Percentiles rank a stretch among this genome's conserved stretches.
phyloP scores from a whole-genome alignment of 192 early-diverging fungal species.

The Backusella mclennaniae region DNA sequence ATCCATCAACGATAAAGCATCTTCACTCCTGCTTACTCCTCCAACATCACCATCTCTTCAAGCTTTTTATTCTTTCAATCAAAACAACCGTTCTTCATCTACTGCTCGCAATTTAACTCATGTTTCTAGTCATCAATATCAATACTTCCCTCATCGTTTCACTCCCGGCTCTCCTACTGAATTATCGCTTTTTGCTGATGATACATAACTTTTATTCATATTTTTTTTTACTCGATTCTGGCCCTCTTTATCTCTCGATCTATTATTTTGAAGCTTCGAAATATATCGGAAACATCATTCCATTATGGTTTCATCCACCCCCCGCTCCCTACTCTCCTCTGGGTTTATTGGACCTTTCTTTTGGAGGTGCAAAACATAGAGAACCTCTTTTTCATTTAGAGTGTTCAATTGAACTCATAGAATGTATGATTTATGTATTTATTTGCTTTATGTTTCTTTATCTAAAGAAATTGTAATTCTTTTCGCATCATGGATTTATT shows the following conservation, averaged over 20 bases:
- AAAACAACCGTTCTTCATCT: background rate
- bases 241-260: background rate
- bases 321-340: background rate
- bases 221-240: background rate
- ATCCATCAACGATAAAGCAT: background rate
- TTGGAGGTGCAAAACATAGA: background rate
- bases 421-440: background rate
- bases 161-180: conserved; percentile 7
- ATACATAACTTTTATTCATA: background rate
- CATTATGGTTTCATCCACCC: background rate
- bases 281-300: background rate
- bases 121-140: background rate
- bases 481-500: background rate
- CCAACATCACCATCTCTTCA: background rate
- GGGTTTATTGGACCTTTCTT: background rate
- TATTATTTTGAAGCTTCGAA: background rate
- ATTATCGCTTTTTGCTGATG: background rate
- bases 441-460: background rate
- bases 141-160: conserved; percentile 5
- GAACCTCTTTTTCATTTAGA: background rate
- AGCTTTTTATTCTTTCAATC: background rate
- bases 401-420: background rate
- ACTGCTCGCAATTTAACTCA: background rate
- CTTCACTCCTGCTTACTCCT: background rate
- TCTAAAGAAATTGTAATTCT: background rate